phyloP scores from a whole-genome alignment of 371 early-diverging fungal species.

The Mortierella sp. region DNA sequence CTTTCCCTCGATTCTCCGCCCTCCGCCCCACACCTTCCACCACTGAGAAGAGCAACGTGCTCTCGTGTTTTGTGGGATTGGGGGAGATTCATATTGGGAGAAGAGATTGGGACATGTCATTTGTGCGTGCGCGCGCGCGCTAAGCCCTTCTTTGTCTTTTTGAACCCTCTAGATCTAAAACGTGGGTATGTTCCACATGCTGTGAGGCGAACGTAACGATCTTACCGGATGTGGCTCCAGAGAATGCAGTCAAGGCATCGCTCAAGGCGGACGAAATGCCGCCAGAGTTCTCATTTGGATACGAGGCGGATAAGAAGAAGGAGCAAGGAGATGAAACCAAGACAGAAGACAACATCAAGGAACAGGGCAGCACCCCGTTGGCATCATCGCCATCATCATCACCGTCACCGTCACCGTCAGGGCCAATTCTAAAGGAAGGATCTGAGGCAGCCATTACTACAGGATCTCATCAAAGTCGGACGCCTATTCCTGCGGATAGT shows the following conservation, averaged over 20 bases:
- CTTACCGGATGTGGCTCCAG: slow-evolving; percentile 47
- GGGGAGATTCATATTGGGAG: too few species aligned
- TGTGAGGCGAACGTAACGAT: slow-evolving; percentile 26
- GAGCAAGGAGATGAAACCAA: neutral
- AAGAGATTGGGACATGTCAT: too few species aligned
- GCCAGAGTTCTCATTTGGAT: slow-evolving; percentile 52
- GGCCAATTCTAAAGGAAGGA: neutral
- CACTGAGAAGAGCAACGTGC: too few species aligned
- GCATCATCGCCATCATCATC: too few species aligned
- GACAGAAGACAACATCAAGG: neutral
- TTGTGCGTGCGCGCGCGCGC: too few species aligned
- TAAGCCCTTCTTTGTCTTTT: too few species aligned
- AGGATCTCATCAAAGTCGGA: neutral
- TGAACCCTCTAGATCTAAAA: slow-evolving; percentile 51
- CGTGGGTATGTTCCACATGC: slow-evolving; percentile 45
- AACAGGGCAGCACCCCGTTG: neutral
- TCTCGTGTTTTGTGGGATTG: too few species aligned
- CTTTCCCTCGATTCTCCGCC: too few species aligned
- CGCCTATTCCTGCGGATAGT: neutral
- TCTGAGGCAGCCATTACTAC: neutral
- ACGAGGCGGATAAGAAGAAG: slow-evolving; percentile 49
- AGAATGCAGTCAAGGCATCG: slow-evolving; percentile 40
- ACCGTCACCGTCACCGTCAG: neutral
- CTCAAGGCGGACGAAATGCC: slow-evolving; percentile 50
- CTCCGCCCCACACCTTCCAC: too few species aligned